These are phyloP conservation scores for Penicillium sp. DNA, from an alignment of 2,329 filamentous ascomycete genomes.

Conservation along the genomic window DNA sequence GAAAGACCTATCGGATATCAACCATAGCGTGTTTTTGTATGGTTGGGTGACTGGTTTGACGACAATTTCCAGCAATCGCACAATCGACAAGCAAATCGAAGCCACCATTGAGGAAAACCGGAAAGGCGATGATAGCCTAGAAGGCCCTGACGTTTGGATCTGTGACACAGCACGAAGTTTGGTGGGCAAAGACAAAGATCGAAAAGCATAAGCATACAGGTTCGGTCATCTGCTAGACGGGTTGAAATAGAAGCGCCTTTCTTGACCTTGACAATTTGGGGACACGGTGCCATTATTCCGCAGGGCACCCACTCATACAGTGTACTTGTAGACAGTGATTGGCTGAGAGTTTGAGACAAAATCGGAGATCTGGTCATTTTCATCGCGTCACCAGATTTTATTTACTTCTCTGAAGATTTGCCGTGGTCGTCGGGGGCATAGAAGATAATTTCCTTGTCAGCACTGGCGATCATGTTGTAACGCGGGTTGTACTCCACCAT, in stretches of 20 bases:
- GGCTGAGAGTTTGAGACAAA: not conserved
- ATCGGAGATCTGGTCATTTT: not conserved
- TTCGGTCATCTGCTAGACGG: not conserved
- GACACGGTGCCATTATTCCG: not conserved
- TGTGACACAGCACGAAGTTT: conserved; percentile 64
- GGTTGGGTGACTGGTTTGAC: conserved; percentile 64
- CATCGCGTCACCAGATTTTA: not conserved
- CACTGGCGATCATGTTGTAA: conserved; percentile 87
- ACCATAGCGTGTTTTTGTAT: conserved; percentile 67
- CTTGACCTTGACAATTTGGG: not conserved
- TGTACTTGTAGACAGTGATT: not conserved
- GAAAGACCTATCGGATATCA: conserved; percentile 57
- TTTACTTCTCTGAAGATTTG: conserved; percentile 35
- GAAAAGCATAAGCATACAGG: conserved; percentile 26
- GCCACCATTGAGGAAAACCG: conserved; percentile 53
- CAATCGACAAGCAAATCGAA: conserved; percentile 65
- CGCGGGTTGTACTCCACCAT: conserved; percentile 85
- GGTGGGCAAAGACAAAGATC: conserved; percentile 62
- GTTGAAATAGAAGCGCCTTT: not conserved
- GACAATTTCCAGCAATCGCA: conserved; percentile 69
- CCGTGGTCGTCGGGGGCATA: conserved; percentile 66
- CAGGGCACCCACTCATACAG: not conserved
- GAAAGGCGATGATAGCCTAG: conserved; percentile 47
- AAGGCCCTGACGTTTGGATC: conserved; percentile 62
- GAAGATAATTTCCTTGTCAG: conserved; percentile 77